Conservation (phyloP, 1,284 basidiomycete genomes). For the Takashimella koratensis region DNA sequence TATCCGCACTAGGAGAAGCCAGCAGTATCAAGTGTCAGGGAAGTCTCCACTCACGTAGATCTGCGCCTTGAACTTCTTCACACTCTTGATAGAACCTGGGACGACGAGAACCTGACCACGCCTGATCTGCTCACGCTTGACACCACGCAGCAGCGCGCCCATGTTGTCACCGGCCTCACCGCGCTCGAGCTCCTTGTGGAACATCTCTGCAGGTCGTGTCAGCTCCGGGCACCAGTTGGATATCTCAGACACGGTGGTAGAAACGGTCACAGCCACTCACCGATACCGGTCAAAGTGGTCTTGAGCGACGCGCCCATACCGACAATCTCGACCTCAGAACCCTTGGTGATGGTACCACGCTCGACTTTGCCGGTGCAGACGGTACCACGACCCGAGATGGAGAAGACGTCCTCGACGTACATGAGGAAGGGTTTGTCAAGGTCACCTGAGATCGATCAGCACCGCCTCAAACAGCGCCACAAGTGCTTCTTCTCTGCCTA, state of each 20-base stretch:
- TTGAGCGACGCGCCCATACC: slow-evolving; percentile 81
- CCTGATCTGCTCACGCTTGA: slow-evolving; percentile 94
- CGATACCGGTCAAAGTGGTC: slow-evolving; percentile 94
- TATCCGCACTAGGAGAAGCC: too few species aligned
- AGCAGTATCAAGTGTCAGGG: too few species aligned
- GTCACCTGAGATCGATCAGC: slow-evolving; percentile 68
- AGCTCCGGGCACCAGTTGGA: slow-evolving; percentile 37
- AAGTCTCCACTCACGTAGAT: slow-evolving; percentile 66
- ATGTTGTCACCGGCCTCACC: slow-evolving; percentile 99
- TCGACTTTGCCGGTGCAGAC: slow-evolving; percentile 97
- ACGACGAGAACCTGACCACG: slow-evolving; percentile 89
- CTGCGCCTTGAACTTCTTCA: slow-evolving; percentile 90
- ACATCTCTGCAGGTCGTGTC: slow-evolving; percentile 82
- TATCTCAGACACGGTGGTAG: too few species aligned
- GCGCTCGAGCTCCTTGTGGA: slow-evolving; percentile 98
- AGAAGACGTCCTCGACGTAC: slow-evolving; percentile 96
- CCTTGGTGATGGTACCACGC: slow-evolving; percentile 89
- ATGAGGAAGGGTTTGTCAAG: slow-evolving; percentile 98
- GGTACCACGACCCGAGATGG: slow-evolving; percentile 96
- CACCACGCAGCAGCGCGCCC: slow-evolving; percentile 93
- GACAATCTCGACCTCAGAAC: slow-evolving; percentile 89
- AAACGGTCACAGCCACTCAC: too few species aligned
- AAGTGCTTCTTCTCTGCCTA: neutral
- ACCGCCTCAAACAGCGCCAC: neutral
- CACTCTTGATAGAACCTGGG: slow-evolving; percentile 89